Evolutionary conservation across 1,139 yeast genomes (phyloP).

Genomic region (Suhomyces bokatorum): DNA sequence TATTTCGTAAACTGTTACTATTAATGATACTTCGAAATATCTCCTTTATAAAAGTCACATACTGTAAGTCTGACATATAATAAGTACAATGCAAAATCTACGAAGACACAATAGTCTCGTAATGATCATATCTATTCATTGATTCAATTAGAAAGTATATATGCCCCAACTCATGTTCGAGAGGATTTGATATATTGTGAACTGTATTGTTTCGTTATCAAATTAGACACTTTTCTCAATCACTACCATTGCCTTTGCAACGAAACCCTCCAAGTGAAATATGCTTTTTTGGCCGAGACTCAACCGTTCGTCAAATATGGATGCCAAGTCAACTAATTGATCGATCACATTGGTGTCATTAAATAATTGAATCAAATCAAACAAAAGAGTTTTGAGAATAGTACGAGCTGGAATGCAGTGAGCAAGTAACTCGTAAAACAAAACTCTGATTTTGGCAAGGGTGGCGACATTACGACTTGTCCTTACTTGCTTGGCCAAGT

Average conservation of each 20-base stretch:
- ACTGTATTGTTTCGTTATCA: background rate
- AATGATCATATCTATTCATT: background rate
- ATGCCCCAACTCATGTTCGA: background rate
- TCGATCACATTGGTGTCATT: slow-evolving; percentile 40
- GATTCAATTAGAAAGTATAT: background rate
- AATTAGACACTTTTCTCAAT: slow-evolving; percentile 16
- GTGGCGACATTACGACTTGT: slow-evolving; percentile 69
- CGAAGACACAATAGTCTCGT: no score
- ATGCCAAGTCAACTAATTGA: slow-evolving; percentile 64
- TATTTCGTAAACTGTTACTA: no score
- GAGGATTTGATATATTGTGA: background rate
- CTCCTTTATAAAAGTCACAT: no score
- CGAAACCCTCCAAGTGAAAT: slow-evolving; percentile 92
- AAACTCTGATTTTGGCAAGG: slow-evolving; percentile 70
- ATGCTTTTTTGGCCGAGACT: slow-evolving; percentile 86
- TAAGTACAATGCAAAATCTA: no score
- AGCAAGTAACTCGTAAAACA: slow-evolving; percentile 79
- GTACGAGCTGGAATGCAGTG: slow-evolving; percentile 91
- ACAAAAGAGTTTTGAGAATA: slow-evolving; percentile 67
- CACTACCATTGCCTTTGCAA: slow-evolving; percentile 80
- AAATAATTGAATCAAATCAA: slow-evolving; percentile 51
- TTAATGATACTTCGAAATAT: no score
- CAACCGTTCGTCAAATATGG: slow-evolving; percentile 83
- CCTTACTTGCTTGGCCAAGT: slow-evolving; percentile 60
- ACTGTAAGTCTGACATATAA: no score